Evolutionary conservation across 352 stramenopile species (phyloP), one percentile per base, ranked within the genome.

Genomic region (Globisporangium iwayamae): DNA sequence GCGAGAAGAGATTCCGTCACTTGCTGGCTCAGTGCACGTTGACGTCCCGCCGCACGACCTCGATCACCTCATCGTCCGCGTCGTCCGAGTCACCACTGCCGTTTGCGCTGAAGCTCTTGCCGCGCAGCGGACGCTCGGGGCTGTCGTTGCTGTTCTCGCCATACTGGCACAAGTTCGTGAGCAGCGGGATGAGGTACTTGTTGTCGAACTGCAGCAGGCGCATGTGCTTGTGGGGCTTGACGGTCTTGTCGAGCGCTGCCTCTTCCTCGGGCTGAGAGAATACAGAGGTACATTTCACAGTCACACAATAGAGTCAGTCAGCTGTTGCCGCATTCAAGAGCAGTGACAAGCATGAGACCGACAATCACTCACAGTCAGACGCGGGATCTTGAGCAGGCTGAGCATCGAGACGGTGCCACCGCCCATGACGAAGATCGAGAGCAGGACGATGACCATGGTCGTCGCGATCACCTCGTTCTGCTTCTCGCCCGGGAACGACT

Each of bases 341-440:
- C 43, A 30, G 18, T n/a, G 20, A 51, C 39, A 25, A 9, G 7
- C 14, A 57, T 20, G 11, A 38, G 66, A 28, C 41, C 32, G n/a
- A 61, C 2, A 4, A 10, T 20, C 13, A 43, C 70, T 22, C 67
- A 93, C 87, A 56, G 81, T 92, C 63, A 94, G 71, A 32, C 83
- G 80, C 32, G 85, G 83, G 67, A 98, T 98, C 32, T 90, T 66
- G 38, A 98, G 78, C 50, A 76, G 79, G 65, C 94, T 86, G 50
- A 98, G 78, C 62, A 94, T 89, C 22, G 81, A 79, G 62, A 97
- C 90, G 4, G 93, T 98, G 54, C 90, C 86, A 34, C 90, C 86
- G 22, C 92, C 95, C 74, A 97, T 86, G 56, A 96, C 50, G 66
- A 98, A 97, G 57, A 97, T 93, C 28, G 93, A 96, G 20, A 97